Base-by-base conservation (phyloP, 1,139 yeast species). In the Pichia sp. region DNA sequence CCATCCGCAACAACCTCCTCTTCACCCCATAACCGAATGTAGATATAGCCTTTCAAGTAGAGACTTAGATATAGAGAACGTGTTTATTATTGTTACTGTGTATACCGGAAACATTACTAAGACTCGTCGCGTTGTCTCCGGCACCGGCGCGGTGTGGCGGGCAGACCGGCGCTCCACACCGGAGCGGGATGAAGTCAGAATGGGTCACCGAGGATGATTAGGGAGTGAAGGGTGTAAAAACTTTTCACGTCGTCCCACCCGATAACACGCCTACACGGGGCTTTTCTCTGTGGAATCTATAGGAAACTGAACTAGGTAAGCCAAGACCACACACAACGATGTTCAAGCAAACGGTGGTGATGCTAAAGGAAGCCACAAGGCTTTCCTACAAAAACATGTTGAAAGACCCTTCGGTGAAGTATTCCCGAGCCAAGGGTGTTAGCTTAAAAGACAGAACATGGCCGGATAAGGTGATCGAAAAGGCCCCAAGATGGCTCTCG, bases 401-500 rank as follows among this genome's bases (percentile, higher is more conserved):
- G 60, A 78, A 75, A 64, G 95, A 90, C 67, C 97, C 97, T 6
- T 83, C 91, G 36, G 68, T 70, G 27, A 93, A 93, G 70, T 93
- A 93, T 71, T 77, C 75, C 60, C 76, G 87, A 52, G 89, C 86
- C 66, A 78, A 82, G 55, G 81, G 85, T 8, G 77, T 92, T 49
- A 69, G 82, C 49, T 77, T 92, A 59, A 84, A 89, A 30, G 81
- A 87, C 66, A 83, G 99, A 66, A 80, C 84, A 60, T 93, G 99
- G 99, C 99, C 99, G 9, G 73, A 80, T 62, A 83, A 82, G 55
- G 74, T 82, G 42, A 78, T 93, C 62, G 81, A 81, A 54, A 85
- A 86, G 71, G 88, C 97, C 2, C 99, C 99, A 57, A 79, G 98
- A 69, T 93, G 99, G 99, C 80, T 93, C 55, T 87, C 97, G 8